phyloP scores from a whole-genome alignment of 345 rosid genomes.

The Alliaria petiolata region DNA sequence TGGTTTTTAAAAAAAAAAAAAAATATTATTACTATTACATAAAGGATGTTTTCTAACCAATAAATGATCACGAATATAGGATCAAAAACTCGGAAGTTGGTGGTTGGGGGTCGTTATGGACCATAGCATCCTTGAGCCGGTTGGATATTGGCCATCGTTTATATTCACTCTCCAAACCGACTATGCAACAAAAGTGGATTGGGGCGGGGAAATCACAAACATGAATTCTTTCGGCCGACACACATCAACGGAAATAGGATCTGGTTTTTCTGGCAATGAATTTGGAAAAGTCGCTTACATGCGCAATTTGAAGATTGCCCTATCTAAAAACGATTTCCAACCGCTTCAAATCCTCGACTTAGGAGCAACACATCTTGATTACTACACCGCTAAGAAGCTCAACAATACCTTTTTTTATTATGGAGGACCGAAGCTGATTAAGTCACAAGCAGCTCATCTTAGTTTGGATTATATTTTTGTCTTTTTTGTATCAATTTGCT shows the following conservation, averaged over 20 bases:
- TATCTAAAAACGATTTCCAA: neutral
- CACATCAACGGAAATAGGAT: neutral
- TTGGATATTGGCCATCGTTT: neutral
- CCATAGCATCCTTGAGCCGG: neutral
- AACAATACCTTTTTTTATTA: neutral
- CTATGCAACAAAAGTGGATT: rapidly evolving
- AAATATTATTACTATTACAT: neutral
- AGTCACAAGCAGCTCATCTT: neutral
- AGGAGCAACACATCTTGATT: too few relatives aligned
- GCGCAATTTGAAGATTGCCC: neutral
- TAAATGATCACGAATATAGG: too few relatives aligned
- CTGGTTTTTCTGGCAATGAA: too few relatives aligned
- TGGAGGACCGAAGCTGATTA: neutral
- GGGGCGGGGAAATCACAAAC: neutral
- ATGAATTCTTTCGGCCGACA: neutral
- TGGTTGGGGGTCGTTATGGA: neutral
- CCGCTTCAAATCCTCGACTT: neutral
- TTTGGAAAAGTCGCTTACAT: too few relatives aligned
- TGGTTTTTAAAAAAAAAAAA: neutral
- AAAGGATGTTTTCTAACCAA: neutral
- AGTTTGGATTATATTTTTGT: neutral
- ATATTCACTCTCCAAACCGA: neutral
- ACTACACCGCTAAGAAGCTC: too few relatives aligned
- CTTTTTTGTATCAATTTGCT: neutral
- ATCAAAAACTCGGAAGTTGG: neutral